A percentile compares a stretch with the other conserved stretches of the same genome.
Evolutionary conservation across 2,329 filamentous ascomycete genomes (phyloP).

Genomic region (Zymoseptoria tritici): DNA sequence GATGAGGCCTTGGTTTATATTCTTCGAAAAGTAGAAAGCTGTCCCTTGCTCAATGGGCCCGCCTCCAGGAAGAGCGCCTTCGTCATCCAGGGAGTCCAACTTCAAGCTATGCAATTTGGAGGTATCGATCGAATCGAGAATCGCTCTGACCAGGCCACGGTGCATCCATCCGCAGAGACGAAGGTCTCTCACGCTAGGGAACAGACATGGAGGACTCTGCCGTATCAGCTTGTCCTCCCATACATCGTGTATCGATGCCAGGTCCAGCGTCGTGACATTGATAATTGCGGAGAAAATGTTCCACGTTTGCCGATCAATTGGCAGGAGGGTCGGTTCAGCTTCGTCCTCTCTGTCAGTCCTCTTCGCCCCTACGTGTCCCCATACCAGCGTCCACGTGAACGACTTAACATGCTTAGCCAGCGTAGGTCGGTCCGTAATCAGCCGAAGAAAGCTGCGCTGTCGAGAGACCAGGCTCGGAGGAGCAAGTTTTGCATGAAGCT

Average conservation of each 20-base stretch:
- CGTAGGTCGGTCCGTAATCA: conserved; percentile 1
- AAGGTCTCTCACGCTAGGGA: conserved; percentile 9
- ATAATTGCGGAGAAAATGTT: conserved; percentile 2
- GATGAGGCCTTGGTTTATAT: background rate
- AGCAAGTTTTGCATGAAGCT: conserved; percentile 1
- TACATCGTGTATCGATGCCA: conserved; percentile 5
- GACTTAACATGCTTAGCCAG: conserved; percentile 8
- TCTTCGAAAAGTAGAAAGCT: background rate
- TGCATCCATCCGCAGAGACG: conserved; percentile 10
- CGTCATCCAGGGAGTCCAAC: conserved; percentile 7
- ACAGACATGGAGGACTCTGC: conserved; percentile 3
- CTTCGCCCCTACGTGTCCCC: no score
- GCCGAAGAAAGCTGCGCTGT: conserved; percentile 7
- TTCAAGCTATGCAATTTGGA: conserved; percentile 6
- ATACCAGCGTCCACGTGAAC: conserved; percentile 10
- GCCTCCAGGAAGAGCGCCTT: conserved; percentile 6
- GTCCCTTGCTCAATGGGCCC: background rate
- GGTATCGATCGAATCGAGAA: conserved; percentile 2
- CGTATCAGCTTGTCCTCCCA: conserved; percentile 2
- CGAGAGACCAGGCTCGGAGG: conserved; percentile 6
- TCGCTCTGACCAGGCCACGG: conserved; percentile 6
- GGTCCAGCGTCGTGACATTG: conserved; percentile 8
- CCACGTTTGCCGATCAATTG: conserved; percentile 7
- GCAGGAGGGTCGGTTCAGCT: background rate
- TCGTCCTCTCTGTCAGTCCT: background rate